Evolutionary conservation across 164 flowering plant species (phyloP).

Genomic region (Aristolochia californica): DNA sequence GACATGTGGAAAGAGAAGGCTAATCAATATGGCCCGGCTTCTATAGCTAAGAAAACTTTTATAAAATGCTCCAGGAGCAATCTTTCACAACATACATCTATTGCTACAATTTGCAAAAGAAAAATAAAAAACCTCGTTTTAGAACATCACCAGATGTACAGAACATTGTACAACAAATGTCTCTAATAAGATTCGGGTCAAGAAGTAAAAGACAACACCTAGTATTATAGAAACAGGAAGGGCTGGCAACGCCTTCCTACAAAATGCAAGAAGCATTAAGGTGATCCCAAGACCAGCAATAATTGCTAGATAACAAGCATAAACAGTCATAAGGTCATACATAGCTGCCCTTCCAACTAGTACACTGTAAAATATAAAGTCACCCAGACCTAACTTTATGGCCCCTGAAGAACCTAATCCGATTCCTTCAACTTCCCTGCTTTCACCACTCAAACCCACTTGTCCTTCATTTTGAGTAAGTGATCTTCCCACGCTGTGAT

Average conservation of each 20-base stretch:
- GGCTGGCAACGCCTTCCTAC: constrained; percentile 93
- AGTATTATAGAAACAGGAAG: constrained; percentile 83
- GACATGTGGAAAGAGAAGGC: too few relatives aligned
- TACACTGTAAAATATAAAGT: constrained; percentile 94
- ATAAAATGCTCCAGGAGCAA: not conserved
- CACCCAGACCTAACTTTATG: constrained; percentile 87
- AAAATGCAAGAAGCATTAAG: constrained; percentile 65
- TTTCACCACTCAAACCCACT: constrained; percentile 22
- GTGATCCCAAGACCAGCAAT: constrained; percentile 93
- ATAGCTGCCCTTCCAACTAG: constrained; percentile 96
- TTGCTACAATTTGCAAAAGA: too few relatives aligned
- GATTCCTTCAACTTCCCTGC: constrained; percentile 60
- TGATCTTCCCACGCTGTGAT: constrained; percentile 15
- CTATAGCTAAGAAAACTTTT: too few relatives aligned
- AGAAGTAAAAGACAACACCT: constrained; percentile 77
- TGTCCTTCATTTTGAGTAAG: constrained; percentile 10
- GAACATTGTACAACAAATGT: constrained; percentile 76
- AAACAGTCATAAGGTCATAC: constrained; percentile 93
- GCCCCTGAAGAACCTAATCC: constrained; percentile 92
- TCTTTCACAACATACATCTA: not conserved
- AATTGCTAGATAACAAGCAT: constrained; percentile 96
- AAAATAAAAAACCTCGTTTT: constrained; percentile 11
- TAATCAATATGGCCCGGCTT: too few relatives aligned
- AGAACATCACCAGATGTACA: constrained; percentile 72
- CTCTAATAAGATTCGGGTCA: constrained; percentile 71